phyloP scores from a whole-genome alignment of 495 filamentous ascomycete genomes.

The Evernia prunastri region DNA sequence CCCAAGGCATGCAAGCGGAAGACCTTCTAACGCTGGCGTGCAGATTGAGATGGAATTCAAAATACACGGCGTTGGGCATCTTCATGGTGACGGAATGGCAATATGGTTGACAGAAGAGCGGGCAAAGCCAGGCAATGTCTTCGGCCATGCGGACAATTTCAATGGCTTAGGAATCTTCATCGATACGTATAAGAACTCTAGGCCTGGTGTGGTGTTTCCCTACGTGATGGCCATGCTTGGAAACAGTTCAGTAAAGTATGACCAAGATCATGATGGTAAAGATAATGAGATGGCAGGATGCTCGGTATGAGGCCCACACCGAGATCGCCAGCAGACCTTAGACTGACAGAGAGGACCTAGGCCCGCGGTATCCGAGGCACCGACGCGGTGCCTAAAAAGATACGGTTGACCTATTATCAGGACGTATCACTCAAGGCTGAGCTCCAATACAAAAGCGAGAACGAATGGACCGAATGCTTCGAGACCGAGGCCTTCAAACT shows the following conservation, averaged over 20 bases:
- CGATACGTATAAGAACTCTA: slow-evolving; percentile 99
- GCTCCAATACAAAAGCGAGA: slow-evolving; percentile 84
- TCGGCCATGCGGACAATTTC: slow-evolving; percentile 81
- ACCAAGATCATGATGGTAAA: slow-evolving; percentile 94
- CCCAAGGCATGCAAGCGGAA: neutral
- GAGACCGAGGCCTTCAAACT: slow-evolving; percentile 67
- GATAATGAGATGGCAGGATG: slow-evolving; percentile 88
- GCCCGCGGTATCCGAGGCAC: slow-evolving; percentile 79
- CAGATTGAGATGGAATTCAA: slow-evolving; percentile 94
- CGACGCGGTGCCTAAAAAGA: slow-evolving; percentile 65
- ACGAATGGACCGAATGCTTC: slow-evolving; percentile 88
- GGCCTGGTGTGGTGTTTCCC: slow-evolving; percentile 89
- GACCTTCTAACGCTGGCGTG: slow-evolving; percentile 18
- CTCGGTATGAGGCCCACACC: slow-evolving; percentile 50
- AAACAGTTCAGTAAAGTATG: slow-evolving; percentile 82
- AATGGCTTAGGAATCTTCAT: slow-evolving; percentile 96
- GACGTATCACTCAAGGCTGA: slow-evolving; percentile 89
- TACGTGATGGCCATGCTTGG: slow-evolving; percentile 99
- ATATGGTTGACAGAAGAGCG: slow-evolving; percentile 98
- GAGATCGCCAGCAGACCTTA: neutral
- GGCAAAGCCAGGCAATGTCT: slow-evolving; percentile 73
- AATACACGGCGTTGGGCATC: slow-evolving; percentile 71
- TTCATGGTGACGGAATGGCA: slow-evolving; percentile 96
- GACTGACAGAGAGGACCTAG: slow-evolving; percentile 30
- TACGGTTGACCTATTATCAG: slow-evolving; percentile 90